phyloP scores from a whole-genome alignment of 208 protist species.

The Kentomonas sorsogonicus region DNA sequence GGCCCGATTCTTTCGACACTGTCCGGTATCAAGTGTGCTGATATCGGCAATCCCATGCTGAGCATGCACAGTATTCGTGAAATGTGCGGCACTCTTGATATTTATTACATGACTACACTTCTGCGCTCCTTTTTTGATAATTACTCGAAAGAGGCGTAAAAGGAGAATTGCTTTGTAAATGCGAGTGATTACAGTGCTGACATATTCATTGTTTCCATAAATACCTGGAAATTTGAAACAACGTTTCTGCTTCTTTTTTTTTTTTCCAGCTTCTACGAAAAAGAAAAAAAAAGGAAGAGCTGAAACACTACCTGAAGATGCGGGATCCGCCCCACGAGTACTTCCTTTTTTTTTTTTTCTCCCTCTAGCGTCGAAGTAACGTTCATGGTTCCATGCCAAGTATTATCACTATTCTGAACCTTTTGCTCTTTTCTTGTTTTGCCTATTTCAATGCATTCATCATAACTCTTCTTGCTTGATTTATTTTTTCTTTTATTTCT shows the following conservation, averaged over 20 bases:
- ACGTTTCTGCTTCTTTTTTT: neutral
- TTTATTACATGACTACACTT: conserved; percentile 80
- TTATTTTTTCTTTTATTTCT: too few relatives aligned
- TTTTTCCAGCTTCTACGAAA: conserved; percentile 10
- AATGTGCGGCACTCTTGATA: conserved; percentile 90
- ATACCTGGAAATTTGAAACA: neutral
- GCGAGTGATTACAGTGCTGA: too few relatives aligned
- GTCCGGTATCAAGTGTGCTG: conserved; percentile 93
- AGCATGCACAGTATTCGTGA: conserved; percentile 97
- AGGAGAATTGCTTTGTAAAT: conserved; percentile 2
- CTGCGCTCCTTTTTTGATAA: conserved; percentile 81
- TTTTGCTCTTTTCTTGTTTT: too few relatives aligned
- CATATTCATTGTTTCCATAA: conserved; percentile 1
- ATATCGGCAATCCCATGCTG: conserved; percentile 95
- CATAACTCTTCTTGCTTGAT: too few relatives aligned
- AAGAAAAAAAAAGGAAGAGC: conserved; percentile 15
- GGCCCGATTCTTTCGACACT: conserved; percentile 92
- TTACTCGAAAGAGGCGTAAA: conserved; percentile 15
- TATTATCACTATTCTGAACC: too few relatives aligned
- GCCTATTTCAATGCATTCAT: too few relatives aligned
- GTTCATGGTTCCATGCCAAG: too few relatives aligned
- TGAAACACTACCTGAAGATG: too few relatives aligned
- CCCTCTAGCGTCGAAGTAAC: too few relatives aligned
- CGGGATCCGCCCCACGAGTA: too few relatives aligned
- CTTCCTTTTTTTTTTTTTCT: too few relatives aligned